phyloP scores from a whole-genome alignment of 306 rosid genomes.

The Ziziphus jujuba region DNA sequence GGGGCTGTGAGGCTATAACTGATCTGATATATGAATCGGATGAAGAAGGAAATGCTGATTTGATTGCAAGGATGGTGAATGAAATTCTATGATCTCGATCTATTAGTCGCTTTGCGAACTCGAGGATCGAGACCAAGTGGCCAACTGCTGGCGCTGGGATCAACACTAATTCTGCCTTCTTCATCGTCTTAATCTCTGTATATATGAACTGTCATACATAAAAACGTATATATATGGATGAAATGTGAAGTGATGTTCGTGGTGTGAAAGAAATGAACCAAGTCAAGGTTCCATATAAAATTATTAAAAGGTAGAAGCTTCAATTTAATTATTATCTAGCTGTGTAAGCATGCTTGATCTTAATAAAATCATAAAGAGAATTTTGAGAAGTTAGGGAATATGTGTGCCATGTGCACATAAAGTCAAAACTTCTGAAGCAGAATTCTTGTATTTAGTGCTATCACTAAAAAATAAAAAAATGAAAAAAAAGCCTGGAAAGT shows the following conservation, averaged over 20 bases:
- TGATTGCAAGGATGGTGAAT: slow-evolving; percentile 40
- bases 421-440: too few species aligned
- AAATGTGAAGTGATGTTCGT: neutral
- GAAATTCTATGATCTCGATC: slow-evolving; percentile 30
- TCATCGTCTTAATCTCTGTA: neutral
- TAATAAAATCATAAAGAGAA: too few species aligned
- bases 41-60: slow-evolving; percentile 10
- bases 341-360: too few species aligned
- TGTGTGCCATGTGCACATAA: too few species aligned
- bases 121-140: slow-evolving; percentile 40
- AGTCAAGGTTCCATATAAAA: too few species aligned
- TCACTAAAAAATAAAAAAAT: too few species aligned
- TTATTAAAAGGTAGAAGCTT: too few species aligned
- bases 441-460: too few species aligned
- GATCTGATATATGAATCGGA: slow-evolving; percentile 37
- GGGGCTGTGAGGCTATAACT: slow-evolving; percentile 29
- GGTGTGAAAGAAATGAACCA: too few species aligned
- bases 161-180: slow-evolving; percentile 34
- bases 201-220: neutral
- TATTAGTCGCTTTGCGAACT: slow-evolving; percentile 42
- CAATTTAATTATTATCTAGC: too few species aligned
- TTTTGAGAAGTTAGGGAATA: too few species aligned
- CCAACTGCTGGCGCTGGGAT: slow-evolving; percentile 46
- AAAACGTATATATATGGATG: neutral
- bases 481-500: too few species aligned